Evolutionary conservation across 2,329 filamentous ascomycete species (phyloP).

Genomic region (Rhexocercosporidium sp.): DNA sequence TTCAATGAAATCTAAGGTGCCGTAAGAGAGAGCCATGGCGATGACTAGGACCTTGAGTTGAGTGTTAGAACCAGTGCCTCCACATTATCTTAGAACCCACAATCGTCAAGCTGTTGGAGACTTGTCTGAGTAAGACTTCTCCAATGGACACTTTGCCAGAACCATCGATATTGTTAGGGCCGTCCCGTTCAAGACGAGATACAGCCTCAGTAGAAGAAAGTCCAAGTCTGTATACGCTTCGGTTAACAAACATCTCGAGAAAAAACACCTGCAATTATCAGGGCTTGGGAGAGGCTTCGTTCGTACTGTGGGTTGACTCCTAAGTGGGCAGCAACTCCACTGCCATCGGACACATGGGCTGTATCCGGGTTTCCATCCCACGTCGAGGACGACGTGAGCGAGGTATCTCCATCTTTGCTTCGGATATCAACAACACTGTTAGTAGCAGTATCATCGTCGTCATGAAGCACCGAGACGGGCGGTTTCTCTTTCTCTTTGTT

Average conservation of each 20-base stretch:
- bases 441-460: neutral
- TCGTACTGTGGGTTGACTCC: constrained; percentile 30
- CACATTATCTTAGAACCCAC: constrained; percentile 43
- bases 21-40: constrained; percentile 73
- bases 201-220: constrained; percentile 66
- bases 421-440: constrained; percentile 14
- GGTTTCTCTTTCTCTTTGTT: constrained; percentile 15
- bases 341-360: constrained; percentile 40
- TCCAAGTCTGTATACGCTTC: constrained; percentile 60
- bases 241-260: no score
- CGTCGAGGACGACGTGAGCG: neutral
- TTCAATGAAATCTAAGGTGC: constrained; percentile 68
- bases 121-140: constrained; percentile 77
- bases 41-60: constrained; percentile 69
- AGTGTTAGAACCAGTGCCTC: constrained; percentile 13
- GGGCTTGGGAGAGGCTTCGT: no score
- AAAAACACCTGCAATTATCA: no score
- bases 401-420: constrained; percentile 21
- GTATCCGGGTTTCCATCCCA: constrained; percentile 39
- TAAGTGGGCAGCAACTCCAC: constrained; percentile 32
- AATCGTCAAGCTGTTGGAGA: constrained; percentile 77
- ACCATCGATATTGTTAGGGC: constrained; percentile 73
- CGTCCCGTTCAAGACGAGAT: constrained; percentile 68
- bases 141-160: constrained; percentile 74
- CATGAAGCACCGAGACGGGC: constrained; percentile 3